Conservation (phyloP, 176 grass and related monocot genomes). For the Pontederia crassipes region DNA sequence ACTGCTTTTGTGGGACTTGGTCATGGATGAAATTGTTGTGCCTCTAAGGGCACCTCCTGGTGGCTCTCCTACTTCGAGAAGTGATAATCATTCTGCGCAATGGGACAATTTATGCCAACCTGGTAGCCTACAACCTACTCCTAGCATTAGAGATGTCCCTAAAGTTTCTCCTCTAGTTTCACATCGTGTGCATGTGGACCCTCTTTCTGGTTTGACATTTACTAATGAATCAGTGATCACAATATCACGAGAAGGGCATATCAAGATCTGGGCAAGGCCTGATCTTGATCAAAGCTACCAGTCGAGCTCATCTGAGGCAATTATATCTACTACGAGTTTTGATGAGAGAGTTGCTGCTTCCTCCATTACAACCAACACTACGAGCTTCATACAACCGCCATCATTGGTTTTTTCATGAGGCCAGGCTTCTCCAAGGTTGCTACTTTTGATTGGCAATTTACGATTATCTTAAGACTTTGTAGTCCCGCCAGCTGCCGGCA, state of each 20-base stretch:
- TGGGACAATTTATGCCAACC: conserved; percentile 60
- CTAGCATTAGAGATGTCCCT: conserved; percentile 71
- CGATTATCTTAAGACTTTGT: too few species aligned
- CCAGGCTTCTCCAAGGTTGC: too few species aligned
- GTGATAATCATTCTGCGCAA: conserved; percentile 58
- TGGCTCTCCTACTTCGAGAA: conserved; percentile 65
- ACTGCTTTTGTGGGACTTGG: conserved; percentile 87
- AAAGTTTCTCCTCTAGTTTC: conserved; percentile 78
- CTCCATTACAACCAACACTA: conserved; percentile 25
- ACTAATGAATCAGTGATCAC: conserved; percentile 68
- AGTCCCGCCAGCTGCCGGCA: too few species aligned
- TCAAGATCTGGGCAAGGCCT: conserved; percentile 68
- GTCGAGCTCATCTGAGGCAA: conserved; percentile 41
- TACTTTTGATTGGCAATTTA: too few species aligned
- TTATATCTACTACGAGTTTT: conserved; percentile 16
- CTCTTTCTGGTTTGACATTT: conserved; percentile 66
- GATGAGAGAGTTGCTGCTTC: conserved; percentile 48
- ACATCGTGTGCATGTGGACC: conserved; percentile 60
- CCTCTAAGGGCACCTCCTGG: conserved; percentile 52
- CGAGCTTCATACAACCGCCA: conserved; percentile 58
- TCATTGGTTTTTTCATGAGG: conserved; percentile 54
- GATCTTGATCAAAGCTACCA: conserved; percentile 32
- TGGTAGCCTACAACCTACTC: conserved; percentile 75
- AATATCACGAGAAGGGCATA: conserved; percentile 65
- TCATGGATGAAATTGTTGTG: conserved; percentile 68